phyloP scores from a whole-genome alignment of 257 asterid species.

The Solanum rostratum region DNA sequence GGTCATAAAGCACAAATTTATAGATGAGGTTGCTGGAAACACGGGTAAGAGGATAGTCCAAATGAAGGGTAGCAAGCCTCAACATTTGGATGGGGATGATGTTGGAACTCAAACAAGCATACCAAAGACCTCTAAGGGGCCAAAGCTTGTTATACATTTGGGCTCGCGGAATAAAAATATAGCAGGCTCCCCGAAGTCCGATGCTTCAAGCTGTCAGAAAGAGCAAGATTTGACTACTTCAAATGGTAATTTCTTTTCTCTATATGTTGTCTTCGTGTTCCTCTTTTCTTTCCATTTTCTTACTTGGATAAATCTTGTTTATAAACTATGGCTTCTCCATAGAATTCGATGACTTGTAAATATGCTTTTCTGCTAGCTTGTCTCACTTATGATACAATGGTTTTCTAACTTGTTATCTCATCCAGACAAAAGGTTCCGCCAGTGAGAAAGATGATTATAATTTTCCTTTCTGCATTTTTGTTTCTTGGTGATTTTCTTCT shows the following conservation, averaged over 20 bases:
- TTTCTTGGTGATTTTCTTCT: not conserved
- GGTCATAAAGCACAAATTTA: slow-evolving; percentile 35
- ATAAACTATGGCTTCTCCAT: not conserved
- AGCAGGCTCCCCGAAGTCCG: slow-evolving; percentile 49
- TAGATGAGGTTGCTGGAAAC: slow-evolving; percentile 41
- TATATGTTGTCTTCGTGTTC: not conserved
- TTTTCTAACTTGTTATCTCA: not conserved
- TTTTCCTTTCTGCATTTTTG: not conserved
- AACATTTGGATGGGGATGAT: slow-evolving; percentile 32
- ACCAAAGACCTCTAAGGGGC: slow-evolving; percentile 48
- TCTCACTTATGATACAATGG: not conserved
- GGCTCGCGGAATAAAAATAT: slow-evolving; percentile 59
- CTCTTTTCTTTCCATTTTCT: not conserved
- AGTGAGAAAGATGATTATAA: not conserved
- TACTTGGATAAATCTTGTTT: not conserved
- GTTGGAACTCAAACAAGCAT: slow-evolving; percentile 27
- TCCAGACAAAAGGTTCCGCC: not conserved
- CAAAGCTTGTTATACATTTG: slow-evolving; percentile 92
- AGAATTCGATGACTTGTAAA: not conserved
- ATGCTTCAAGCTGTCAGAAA: slow-evolving; percentile 45
- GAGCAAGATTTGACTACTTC: slow-evolving; percentile 46
- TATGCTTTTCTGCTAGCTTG: not conserved
- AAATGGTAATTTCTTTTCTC: slow-evolving; percentile 33
- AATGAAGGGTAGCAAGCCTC: slow-evolving; percentile 51
- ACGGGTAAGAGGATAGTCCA: slow-evolving; percentile 39